phyloP scores from a whole-genome alignment of 2,329 filamentous ascomycete genomes.

The Stachybotrys echinatus region DNA sequence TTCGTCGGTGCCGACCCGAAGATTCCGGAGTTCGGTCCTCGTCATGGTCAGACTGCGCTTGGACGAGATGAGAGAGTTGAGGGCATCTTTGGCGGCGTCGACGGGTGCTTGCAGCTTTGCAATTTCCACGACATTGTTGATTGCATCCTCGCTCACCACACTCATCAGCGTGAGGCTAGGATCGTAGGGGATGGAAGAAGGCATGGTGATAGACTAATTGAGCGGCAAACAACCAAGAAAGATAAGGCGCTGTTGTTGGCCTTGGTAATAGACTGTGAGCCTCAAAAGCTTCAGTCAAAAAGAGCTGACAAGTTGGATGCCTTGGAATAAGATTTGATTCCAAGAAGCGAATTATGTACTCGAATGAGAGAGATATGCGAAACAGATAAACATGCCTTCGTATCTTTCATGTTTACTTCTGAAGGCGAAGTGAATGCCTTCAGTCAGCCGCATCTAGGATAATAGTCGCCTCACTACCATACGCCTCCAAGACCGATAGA shows the following conservation, averaged over 20 bases:
- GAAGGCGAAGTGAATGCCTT: no score
- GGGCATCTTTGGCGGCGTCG: conserved; percentile 8
- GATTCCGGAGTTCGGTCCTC: conserved; percentile 10
- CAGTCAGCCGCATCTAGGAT: no score
- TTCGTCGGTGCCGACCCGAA: background rate
- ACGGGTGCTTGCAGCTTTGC: conserved; percentile 1
- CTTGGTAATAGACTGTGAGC: background rate
- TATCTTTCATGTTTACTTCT: no score
- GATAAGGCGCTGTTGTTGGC: background rate
- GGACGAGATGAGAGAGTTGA: conserved; percentile 8
- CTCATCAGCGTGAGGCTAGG: conserved; percentile 1
- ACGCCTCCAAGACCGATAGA: no score
- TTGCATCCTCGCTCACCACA: background rate
- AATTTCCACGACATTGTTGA: background rate
- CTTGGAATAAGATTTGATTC: no score
- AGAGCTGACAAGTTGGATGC: no score
- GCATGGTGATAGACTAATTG: no score
- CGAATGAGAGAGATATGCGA: no score
- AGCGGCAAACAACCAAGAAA: background rate
- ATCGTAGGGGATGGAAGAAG: conserved; percentile 3
- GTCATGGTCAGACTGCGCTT: conserved; percentile 11
- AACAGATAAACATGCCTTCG: no score
- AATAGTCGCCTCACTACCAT: no score
- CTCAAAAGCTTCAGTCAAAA: background rate
- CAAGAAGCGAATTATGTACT: no score